Percentiles rank a stretch among this genome's conserved stretches.
Evolutionary conservation across 2,329 filamentous ascomycete species (phyloP).

Genomic region (Aspergillus candidus): DNA sequence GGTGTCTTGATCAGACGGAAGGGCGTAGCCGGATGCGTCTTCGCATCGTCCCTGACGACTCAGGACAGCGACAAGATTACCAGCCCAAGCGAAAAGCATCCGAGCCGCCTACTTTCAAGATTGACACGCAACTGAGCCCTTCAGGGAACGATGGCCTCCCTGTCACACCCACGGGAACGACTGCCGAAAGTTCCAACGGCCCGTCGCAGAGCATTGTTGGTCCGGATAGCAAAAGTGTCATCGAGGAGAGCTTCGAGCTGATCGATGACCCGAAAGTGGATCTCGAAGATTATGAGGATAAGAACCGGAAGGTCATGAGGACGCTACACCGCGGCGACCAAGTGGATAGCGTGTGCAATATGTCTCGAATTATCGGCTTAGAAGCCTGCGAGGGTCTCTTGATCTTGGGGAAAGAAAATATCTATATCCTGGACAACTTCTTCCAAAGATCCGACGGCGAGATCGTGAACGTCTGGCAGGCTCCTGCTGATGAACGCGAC

Average conservation of each 20-base stretch:
- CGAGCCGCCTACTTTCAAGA: conserved; percentile 42
- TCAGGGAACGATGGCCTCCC: conserved; percentile 40
- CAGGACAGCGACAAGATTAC: conserved; percentile 63
- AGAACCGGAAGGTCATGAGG: conserved; percentile 96
- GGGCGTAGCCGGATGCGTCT: conserved; percentile 92
- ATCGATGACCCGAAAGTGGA: conserved; percentile 87
- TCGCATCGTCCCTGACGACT: conserved; percentile 73
- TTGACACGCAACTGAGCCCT: conserved; percentile 41
- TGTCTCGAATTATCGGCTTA: conserved; percentile 87
- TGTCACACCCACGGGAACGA: conserved; percentile 30
- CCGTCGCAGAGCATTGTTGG: conserved; percentile 24
- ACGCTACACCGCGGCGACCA: conserved; percentile 84
- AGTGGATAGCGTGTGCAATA: conserved; percentile 90
- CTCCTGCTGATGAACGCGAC: conserved; percentile 84
- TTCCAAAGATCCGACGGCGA: conserved; percentile 93
- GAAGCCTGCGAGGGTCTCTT: conserved; percentile 91
- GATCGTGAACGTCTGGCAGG: conserved; percentile 94
- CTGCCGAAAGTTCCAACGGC: conserved; percentile 28
- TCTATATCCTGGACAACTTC: conserved; percentile 95
- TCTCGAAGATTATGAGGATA: conserved; percentile 86
- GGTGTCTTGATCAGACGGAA: conserved; percentile 93
- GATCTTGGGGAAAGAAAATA: conserved; percentile 81
- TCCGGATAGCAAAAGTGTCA: conserved; percentile 35
- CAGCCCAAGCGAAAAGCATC: conserved; percentile 75
- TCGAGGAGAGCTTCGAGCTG: conserved; percentile 92